These are phyloP conservation scores for Decorospora gaudefroyi DNA, from an alignment of 2,329 filamentous ascomycete species.

Conservation along the genomic window DNA sequence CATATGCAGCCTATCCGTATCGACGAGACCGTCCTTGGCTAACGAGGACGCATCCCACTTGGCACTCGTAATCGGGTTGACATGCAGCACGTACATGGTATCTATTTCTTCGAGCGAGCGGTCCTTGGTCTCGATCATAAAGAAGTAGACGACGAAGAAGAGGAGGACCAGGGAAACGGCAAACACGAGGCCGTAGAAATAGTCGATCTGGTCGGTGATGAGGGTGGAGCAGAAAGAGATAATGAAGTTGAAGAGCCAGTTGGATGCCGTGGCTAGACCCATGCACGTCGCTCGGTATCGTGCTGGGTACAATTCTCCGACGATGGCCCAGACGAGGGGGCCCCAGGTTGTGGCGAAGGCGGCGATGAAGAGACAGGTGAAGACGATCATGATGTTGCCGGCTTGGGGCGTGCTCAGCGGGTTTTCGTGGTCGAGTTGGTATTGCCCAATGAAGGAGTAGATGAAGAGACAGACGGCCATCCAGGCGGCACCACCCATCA, in stretches of 20 bases:
- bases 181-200: constrained; percentile 76
- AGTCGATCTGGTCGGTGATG: constrained; percentile 72
- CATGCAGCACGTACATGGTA: constrained; percentile 67
- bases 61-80: constrained; percentile 66
- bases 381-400: constrained; percentile 67
- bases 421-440: constrained; percentile 42
- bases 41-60: constrained; percentile 53
- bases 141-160: constrained; percentile 73
- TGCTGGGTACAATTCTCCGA: constrained; percentile 69
- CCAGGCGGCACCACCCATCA: constrained; percentile 54
- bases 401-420: constrained; percentile 49
- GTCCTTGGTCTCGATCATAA: constrained; percentile 75
- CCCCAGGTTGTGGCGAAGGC: constrained; percentile 72
- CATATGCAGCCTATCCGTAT: constrained; percentile 40
- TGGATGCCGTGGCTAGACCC: constrained; percentile 50
- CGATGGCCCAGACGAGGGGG: constrained; percentile 71
- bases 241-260: constrained; percentile 55
- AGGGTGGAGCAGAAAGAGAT: constrained; percentile 76
- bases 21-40: constrained; percentile 40
- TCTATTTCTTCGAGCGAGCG: constrained; percentile 79
- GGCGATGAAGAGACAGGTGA: constrained; percentile 70
- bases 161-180: constrained; percentile 67
- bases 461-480: constrained; percentile 63
- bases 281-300: constrained; percentile 55
- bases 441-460: constrained; percentile 55